Evolutionary conservation across 139 green algal species (phyloP), one percentile per base, ranked within the genome.

Genomic region (Ostreobium quekettii): DNA sequence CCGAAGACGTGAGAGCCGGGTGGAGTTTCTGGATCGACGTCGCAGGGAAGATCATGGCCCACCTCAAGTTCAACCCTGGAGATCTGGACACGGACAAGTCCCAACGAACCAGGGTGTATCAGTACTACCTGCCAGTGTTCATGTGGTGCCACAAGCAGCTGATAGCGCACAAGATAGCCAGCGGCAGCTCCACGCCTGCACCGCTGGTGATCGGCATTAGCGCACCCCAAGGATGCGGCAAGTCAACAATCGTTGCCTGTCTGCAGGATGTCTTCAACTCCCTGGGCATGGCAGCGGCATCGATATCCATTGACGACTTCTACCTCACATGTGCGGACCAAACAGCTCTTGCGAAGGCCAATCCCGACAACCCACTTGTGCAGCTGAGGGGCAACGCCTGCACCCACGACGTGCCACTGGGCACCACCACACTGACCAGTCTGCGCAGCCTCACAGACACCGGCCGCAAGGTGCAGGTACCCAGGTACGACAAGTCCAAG

Each of bases 291-390:
- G 62, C 36, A 2, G 80, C 82, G 3, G 89, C 84, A 0, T 84
- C 74, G 42, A 80, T 98, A 19, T 98, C 93, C 5, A 87, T 98
- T 3, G 94, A 99, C 58, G 94, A 99, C 77, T 98, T 98, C 60
- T 99, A 99, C 83, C 83, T 97, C 29, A 94, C 82, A 35, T 31
- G 59, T 24, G 72, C 53, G 3, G 64, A 69, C 6, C 62, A 71
- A 74, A 61, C 36, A 30, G 76, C 64, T 29, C 68, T 93, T 47
- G 76, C 77, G 19, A 75, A 74, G 33, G 65, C 64, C 0, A 48
- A 94, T 66, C 66, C 78, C 8, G 76, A 46, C 66, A 97, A 97
- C 78, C 56, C 72, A 38, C 81, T 97, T 56, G 80, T 99, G 64
- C 73, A 95, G 76, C 69, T 90, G 71, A 72, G 94, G 0, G 91